Percentiles rank a stretch among this genome's conserved stretches.
phyloP scores from a whole-genome alignment of 345 rosid species.

The Salix suchowensis region DNA sequence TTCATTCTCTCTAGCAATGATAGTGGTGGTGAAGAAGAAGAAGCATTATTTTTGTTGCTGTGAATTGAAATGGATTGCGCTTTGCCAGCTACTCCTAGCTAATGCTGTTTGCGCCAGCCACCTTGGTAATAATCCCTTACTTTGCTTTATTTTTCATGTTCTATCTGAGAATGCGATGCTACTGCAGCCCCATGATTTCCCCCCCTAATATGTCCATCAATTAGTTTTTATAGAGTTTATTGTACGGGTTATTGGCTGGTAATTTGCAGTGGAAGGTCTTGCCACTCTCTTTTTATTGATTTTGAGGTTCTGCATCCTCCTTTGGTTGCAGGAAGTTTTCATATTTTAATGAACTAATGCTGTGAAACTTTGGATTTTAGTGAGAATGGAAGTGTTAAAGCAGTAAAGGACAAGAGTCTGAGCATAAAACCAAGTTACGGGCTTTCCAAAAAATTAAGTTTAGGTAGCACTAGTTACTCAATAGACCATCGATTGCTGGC shows the following conservation, averaged over 20 bases:
- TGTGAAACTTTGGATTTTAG: too few species aligned
- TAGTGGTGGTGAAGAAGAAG: slow-evolving; percentile 21
- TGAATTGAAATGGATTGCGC: slow-evolving; percentile 25
- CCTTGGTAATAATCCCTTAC: slow-evolving; percentile 38
- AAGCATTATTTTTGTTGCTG: slow-evolving; percentile 5
- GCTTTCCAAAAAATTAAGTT: neutral
- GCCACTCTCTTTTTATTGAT: neutral
- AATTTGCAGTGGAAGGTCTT: neutral
- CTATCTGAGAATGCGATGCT: neutral
- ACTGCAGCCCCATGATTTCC: too few species aligned
- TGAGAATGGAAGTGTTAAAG: neutral
- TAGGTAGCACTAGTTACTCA: neutral
- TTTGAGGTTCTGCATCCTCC: neutral
- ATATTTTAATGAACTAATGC: too few species aligned
- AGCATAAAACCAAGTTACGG: neutral
- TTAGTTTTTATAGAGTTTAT: neutral
- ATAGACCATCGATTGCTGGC: neutral
- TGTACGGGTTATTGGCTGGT: neutral
- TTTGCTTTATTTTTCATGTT: neutral
- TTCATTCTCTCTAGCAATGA: neutral
- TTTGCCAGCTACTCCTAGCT: slow-evolving; percentile 35
- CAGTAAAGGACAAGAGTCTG: neutral
- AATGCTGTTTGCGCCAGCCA: slow-evolving; percentile 47
- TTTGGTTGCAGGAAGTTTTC: neutral
- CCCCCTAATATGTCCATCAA: neutral